These are phyloP conservation scores for Trametes coccinea DNA, from an alignment of 768 basidiomycete species.

Conservation along the genomic window DNA sequence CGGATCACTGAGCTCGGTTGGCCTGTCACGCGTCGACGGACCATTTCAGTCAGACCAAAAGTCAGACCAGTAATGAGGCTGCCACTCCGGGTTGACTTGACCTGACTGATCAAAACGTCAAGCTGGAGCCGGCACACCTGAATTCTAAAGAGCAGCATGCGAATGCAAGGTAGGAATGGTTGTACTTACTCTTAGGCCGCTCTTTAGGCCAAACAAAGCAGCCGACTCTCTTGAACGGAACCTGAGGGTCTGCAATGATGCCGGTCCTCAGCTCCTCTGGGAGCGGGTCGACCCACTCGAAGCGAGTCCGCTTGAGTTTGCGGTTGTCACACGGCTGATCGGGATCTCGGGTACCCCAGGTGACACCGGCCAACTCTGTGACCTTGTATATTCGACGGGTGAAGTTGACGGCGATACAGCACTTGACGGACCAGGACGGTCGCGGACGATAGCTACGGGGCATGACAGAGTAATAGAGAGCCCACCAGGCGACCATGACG, in stretches of 20 bases:
- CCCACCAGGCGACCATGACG: slow-evolving; percentile 48
- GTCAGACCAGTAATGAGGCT: too few relatives aligned
- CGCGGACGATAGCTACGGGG: slow-evolving; percentile 49
- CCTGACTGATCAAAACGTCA: too few relatives aligned
- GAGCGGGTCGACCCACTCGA: slow-evolving; percentile 50
- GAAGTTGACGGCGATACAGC: slow-evolving; percentile 53
- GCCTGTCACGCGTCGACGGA: too few relatives aligned
- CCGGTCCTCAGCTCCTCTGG: slow-evolving; percentile 43
- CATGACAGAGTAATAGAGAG: slow-evolving; percentile 42
- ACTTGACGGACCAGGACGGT: slow-evolving; percentile 49
- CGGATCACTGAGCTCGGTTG: too few relatives aligned
- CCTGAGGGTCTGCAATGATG: slow-evolving; percentile 40
- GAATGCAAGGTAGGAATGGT: too few relatives aligned
- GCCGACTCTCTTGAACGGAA: slow-evolving; percentile 46
- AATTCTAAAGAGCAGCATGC: too few relatives aligned
- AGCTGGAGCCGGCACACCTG: too few relatives aligned
- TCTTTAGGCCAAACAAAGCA: slow-evolving; percentile 50
- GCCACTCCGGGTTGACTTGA: too few relatives aligned
- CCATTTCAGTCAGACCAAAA: too few relatives aligned
- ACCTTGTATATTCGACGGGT: slow-evolving; percentile 53
- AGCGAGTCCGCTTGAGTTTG: slow-evolving; percentile 46
- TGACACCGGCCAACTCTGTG: slow-evolving; percentile 57
- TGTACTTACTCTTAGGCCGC: slow-evolving; percentile 22
- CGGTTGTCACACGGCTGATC: slow-evolving; percentile 35
- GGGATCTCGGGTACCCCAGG: slow-evolving; percentile 52